Percentiles rank a stretch among this genome's conserved stretches.
These are phyloP conservation scores for Globisporangium recalcitrans DNA, from an alignment of 352 stramenopile genomes.

Conservation along the genomic window DNA sequence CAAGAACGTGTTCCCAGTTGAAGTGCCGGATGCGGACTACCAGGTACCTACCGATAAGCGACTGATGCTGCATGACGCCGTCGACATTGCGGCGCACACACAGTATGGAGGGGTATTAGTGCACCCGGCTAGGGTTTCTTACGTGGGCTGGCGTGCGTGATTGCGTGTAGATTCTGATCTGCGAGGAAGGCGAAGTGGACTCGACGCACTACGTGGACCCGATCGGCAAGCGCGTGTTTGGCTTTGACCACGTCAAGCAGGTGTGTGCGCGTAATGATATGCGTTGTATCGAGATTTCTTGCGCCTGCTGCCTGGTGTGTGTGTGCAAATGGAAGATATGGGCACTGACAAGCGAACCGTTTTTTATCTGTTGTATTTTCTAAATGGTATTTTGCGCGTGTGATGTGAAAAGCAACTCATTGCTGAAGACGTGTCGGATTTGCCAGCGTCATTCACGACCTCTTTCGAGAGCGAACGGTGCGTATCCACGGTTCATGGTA, in stretches of 20 bases:
- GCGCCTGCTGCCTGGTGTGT: neutral
- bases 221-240: slow-evolving; percentile 64
- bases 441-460: slow-evolving; percentile 29
- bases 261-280: slow-evolving; percentile 9
- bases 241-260: slow-evolving; percentile 87
- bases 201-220: slow-evolving; percentile 80
- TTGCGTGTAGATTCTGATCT: slow-evolving; percentile 69
- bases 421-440: slow-evolving; percentile 40
- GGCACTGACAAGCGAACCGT: neutral
- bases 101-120: neutral
- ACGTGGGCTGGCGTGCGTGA: neutral
- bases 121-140: neutral
- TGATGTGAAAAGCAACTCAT: slow-evolving; percentile 33
- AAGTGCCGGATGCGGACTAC: slow-evolving; percentile 68
- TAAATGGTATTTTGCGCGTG: neutral
- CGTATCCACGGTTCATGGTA: slow-evolving; percentile 7
- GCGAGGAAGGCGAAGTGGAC: slow-evolving; percentile 76
- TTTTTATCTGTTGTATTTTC: neutral
- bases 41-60: slow-evolving; percentile 35
- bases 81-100: neutral
- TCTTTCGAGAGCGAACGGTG: slow-evolving; percentile 72
- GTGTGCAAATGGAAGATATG: neutral
- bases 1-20: slow-evolving; percentile 55
- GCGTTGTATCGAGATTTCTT: neutral
- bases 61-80: neutral